Conservation (phyloP, 176 grass and related monocot species). For the Aegilops tauschii region DNA sequence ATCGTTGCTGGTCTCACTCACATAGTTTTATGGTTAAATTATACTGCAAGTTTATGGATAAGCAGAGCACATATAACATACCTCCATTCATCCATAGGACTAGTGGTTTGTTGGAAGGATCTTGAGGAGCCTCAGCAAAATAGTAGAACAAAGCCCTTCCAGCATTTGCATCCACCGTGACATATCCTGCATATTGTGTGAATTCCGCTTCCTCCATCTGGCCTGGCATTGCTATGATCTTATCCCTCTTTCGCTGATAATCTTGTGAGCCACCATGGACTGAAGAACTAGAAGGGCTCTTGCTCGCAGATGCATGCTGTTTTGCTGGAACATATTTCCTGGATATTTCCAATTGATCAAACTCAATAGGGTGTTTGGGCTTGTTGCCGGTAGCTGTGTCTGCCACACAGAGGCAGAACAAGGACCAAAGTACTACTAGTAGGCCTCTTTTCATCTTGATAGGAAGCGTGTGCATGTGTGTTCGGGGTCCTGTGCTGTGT, state of each 20-base stretch:
- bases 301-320: slow-evolving; percentile 1
- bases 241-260: slow-evolving; percentile 37
- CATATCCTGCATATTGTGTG: slow-evolving; percentile 64
- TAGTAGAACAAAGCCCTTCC: slow-evolving; percentile 82
- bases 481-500: slow-evolving; percentile 35
- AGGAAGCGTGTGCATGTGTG: slow-evolving; percentile 47
- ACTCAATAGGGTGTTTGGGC: slow-evolving; percentile 34
- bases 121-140: slow-evolving; percentile 54
- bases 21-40: background rate
- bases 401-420: slow-evolving; percentile 41
- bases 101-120: slow-evolving; percentile 48
- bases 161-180: slow-evolving; percentile 52
- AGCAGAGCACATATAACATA: slow-evolving; percentile 3
- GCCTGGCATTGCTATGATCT: slow-evolving; percentile 52
- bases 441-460: slow-evolving; percentile 48
- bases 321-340: slow-evolving; percentile 29
- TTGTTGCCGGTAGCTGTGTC: slow-evolving; percentile 23
- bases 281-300: background rate
- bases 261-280: slow-evolving; percentile 13
- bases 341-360: slow-evolving; percentile 26
- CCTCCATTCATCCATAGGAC: slow-evolving; percentile 86
- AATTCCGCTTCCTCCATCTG: slow-evolving; percentile 40
- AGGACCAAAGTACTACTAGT: slow-evolving; percentile 46
- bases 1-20: background rate
- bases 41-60: background rate